Percentiles rank a stretch among this genome's conserved stretches.
Evolutionary conservation across 108 stramenopile genomes (phyloP).

Genomic region (Stephanodiscus minutulus): DNA sequence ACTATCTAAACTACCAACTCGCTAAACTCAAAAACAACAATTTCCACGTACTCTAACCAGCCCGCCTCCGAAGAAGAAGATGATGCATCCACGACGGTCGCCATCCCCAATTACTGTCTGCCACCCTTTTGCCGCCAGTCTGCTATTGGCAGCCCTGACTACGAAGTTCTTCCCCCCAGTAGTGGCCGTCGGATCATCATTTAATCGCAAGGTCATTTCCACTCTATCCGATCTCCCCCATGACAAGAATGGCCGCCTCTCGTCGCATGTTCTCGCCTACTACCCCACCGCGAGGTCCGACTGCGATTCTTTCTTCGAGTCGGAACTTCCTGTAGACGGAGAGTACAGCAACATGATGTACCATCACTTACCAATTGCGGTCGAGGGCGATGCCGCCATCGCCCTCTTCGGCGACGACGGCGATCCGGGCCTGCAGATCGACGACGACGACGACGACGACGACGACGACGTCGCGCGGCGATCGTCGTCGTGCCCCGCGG

Average conservation of each 20-base stretch:
- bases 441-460: not conserved
- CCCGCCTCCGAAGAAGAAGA: no score
- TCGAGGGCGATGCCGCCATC: constrained; percentile 36
- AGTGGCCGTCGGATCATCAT: not conserved
- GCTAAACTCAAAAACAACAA: no score
- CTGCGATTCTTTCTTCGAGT: constrained; percentile 27
- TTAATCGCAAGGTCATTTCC: constrained; percentile 1
- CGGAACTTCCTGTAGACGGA: not conserved
- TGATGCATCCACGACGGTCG: no score
- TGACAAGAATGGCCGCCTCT: constrained; percentile 51
- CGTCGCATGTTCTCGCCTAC: constrained; percentile 46
- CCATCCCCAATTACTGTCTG: no score
- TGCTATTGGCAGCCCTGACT: not conserved
- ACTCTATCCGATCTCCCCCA: constrained; percentile 38
- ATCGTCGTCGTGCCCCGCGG: constrained; percentile 55
- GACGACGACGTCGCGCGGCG: constrained; percentile 5
- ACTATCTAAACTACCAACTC: no score
- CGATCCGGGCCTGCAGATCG: no score
- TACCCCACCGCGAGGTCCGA: constrained; percentile 38
- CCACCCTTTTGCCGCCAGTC: no score
- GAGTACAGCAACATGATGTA: no score
- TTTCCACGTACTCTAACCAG: no score
- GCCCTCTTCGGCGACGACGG: constrained; percentile 14
- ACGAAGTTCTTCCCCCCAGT: no score
- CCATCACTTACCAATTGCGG: constrained; percentile 25